Base-by-base conservation (phyloP, 441 rosid species). In the Gossypium trilobum region DNA sequence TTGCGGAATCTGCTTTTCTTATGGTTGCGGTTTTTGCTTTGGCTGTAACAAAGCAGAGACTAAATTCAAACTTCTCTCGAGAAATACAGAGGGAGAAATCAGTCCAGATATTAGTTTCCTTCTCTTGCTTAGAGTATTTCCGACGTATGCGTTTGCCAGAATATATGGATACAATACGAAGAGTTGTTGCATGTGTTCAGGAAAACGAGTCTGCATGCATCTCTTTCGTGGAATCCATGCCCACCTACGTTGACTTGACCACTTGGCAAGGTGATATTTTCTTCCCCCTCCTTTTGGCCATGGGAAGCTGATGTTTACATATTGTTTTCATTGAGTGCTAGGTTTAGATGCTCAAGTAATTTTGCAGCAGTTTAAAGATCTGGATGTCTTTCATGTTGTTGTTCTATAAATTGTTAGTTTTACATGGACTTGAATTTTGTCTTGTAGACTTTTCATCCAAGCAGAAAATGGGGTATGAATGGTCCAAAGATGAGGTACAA, bases 401-500 rank as follows among this genome's bases (percentile, higher is more conserved):
- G 44, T 8, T 61, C n/a, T 9, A 57, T 57, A 63, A 10, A 39
- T 11, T 73, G 69, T 44, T 76, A 11, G 58, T 64, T 55, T 58
- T 75, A 31, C 17, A 54, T 33, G 74, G 17, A 46, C 52, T 48
- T 22, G 6, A 3, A 14, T 16, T 67, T 64, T 74, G 19, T 72
- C 74, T 64, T 76, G 74, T 76, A 94, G 91, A 78, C 59, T 81
- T 73, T 22, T 64, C 82, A 20, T 77, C 82, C 56, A 74, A 9
- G 71, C 82, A 76, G 74, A 83, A 76, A 78, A 73, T 83, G 79
- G 85, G 79, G 25, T 92, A 92, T 77, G 63, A 65, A 69, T 94
- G 97, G 99, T 86, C 82, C 75, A 81, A 81, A 73, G 99, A 94
- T 83, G 97, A 91, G 55, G 91, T 94, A 65, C 99, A 94, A 78